These are phyloP conservation scores for Diplotaxis tenuifolia DNA, from an alignment of 345 rosid species.

Conservation along the genomic window DNA sequence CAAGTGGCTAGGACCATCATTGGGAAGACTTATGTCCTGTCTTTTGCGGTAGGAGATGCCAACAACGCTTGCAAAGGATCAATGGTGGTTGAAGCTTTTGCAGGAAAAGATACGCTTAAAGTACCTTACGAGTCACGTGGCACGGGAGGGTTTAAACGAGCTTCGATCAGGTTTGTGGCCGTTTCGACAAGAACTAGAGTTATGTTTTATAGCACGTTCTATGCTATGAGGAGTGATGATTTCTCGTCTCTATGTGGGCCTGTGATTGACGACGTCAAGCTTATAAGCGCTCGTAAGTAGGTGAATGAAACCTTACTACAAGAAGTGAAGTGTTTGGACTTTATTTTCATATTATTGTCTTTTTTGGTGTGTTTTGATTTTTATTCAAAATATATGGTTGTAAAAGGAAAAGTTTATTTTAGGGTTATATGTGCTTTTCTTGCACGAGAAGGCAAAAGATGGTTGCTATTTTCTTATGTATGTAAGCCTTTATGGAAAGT, in stretches of 20 bases:
- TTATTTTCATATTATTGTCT: not conserved
- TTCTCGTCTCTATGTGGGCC: too few relatives aligned
- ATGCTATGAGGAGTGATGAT: too few relatives aligned
- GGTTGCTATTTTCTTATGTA: slow-evolving; percentile 6
- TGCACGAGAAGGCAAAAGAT: slow-evolving; percentile 27
- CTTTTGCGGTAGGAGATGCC: slow-evolving; percentile 73
- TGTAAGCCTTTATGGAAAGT: slow-evolving; percentile 16
- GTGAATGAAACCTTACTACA: slow-evolving; percentile 7
- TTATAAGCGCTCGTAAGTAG: slow-evolving; percentile 45
- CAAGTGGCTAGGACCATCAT: slow-evolving; percentile 58
- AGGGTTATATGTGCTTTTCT: slow-evolving; percentile 13
- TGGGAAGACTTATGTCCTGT: slow-evolving; percentile 52
- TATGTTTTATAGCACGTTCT: too few relatives aligned
- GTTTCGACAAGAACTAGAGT: slow-evolving; percentile 48
- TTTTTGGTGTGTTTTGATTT: slow-evolving; percentile 20
- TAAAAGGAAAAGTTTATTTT: too few relatives aligned
- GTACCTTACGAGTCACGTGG: slow-evolving; percentile 70
- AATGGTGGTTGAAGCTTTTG: slow-evolving; percentile 76
- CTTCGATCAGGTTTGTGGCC: slow-evolving; percentile 53
- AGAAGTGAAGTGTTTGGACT: not conserved
- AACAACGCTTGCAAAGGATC: slow-evolving; percentile 74
- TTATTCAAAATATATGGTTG: slow-evolving; percentile 4
- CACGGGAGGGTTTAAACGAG: slow-evolving; percentile 71
- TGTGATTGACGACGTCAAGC: too few relatives aligned
- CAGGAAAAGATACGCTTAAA: slow-evolving; percentile 51